Percentiles rank a stretch among this genome's conserved stretches.
phyloP scores from a whole-genome alignment of 2,329 filamentous ascomycete genomes.

The Sphaceloma murrayae region DNA sequence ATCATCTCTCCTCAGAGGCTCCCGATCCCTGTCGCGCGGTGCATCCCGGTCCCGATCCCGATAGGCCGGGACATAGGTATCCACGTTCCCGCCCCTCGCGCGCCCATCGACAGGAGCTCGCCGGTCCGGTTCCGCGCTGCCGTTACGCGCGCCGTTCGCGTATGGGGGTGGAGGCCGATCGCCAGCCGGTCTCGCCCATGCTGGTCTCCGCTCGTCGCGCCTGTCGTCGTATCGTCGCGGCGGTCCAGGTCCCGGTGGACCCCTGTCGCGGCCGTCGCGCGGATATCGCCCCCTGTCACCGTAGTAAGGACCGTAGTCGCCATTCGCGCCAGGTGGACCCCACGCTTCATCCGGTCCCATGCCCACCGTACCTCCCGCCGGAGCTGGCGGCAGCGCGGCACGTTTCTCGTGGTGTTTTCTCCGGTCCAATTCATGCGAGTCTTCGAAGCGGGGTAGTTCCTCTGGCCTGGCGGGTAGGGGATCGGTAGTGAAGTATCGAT shows the following conservation, averaged over 20 bases:
- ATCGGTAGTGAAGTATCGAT: conserved; percentile 75
- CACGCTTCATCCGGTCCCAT: conserved; percentile 50
- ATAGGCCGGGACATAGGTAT: conserved; percentile 41
- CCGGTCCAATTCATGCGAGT: conserved; percentile 92
- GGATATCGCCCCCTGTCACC: conserved; percentile 22
- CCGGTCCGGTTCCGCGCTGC: conserved; percentile 17
- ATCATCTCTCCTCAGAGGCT: conserved; percentile 21
- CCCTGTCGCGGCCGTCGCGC: conserved; percentile 23
- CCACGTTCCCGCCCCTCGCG: conserved; percentile 23
- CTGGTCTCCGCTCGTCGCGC: conserved; percentile 21
- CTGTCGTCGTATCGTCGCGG: conserved; percentile 23
- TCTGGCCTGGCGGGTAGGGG: conserved; percentile 73
- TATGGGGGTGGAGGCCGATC: conserved; percentile 16
- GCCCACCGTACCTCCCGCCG: conserved; percentile 82
- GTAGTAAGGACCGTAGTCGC: conserved; percentile 24
- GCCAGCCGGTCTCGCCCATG: conserved; percentile 3
- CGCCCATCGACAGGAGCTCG: conserved; percentile 21
- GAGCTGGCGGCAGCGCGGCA: conserved; percentile 75
- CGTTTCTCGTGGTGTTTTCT: conserved; percentile 82
- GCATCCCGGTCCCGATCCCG: conserved; percentile 20
- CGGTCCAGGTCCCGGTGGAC: conserved; percentile 28
- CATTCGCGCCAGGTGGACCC: conserved; percentile 26
- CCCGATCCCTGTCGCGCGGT: conserved; percentile 22
- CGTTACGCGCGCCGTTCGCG: conserved; percentile 15
- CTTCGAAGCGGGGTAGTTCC: conserved; percentile 84